Evolutionary conservation across 2,329 filamentous ascomycete genomes (phyloP).

Genomic region (Paecilomyces sp.): DNA sequence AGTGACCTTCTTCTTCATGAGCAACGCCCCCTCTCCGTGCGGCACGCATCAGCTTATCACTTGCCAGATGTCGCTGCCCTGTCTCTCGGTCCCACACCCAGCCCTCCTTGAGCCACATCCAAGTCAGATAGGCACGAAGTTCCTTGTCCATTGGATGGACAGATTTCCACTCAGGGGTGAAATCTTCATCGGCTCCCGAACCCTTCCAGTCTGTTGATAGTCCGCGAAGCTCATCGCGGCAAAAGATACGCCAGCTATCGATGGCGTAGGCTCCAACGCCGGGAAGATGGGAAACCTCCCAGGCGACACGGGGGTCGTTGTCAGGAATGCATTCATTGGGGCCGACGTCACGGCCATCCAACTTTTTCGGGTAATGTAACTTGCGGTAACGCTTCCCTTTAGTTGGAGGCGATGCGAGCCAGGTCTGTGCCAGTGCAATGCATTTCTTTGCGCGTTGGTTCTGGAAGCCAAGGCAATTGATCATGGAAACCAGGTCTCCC

Average conservation of each 20-base stretch:
- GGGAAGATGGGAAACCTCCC: constrained; percentile 82
- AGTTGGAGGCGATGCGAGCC: constrained; percentile 57
- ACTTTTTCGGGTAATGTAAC: constrained; percentile 47
- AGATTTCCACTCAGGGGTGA: constrained; percentile 86
- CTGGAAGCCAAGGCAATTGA: constrained; percentile 65
- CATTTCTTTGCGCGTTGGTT: constrained; percentile 60
- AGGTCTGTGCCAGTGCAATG: constrained; percentile 62
- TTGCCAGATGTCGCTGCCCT: constrained; percentile 44
- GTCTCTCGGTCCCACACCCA: constrained; percentile 72
- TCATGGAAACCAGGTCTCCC: constrained; percentile 54
- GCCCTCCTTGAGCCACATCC: constrained; percentile 88
- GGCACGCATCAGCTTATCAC: constrained; percentile 29
- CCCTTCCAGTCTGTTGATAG: constrained; percentile 62
- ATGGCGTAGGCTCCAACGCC: constrained; percentile 70
- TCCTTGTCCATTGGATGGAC: constrained; percentile 82
- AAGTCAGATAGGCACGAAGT: constrained; percentile 74
- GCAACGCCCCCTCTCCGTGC: constrained; percentile 35
- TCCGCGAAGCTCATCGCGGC: constrained; percentile 67
- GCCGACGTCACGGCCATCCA: constrained; percentile 44
- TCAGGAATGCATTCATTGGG: constrained; percentile 42
- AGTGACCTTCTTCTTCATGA: constrained; percentile 33
- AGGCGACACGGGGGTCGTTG: constrained; percentile 49
- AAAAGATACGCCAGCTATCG: constrained; percentile 92
- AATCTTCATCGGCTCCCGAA: constrained; percentile 41
- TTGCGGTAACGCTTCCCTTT: constrained; percentile 52